Percentiles rank a stretch among this genome's conserved stretches.
Evolutionary conservation across 108 stramenopile species (phyloP).

Genomic region (Pseudonitzschia multiseries): DNA sequence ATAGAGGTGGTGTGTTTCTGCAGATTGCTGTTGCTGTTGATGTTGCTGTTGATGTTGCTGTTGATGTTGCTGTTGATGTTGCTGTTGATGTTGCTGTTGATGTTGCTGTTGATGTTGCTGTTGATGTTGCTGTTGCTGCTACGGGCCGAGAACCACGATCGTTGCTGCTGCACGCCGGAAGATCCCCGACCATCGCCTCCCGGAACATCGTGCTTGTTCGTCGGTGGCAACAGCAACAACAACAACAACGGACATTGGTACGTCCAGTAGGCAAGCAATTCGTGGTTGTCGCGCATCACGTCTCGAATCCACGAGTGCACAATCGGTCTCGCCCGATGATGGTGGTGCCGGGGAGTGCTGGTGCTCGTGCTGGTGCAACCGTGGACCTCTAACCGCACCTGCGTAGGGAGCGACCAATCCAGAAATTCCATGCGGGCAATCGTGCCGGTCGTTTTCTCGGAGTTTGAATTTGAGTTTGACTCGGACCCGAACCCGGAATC

Average conservation of each 20-base stretch:
- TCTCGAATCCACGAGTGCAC: not conserved
- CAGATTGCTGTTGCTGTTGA: not conserved
- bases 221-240: no score
- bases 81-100: not conserved
- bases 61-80: not conserved
- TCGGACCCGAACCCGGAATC: no score
- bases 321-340: not conserved
- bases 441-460: not conserved
- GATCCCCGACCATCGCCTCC: not conserved
- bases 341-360: not conserved
- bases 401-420: constrained; percentile 10
- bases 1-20: not conserved
- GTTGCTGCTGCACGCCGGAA: not conserved
- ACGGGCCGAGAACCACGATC: not conserved
- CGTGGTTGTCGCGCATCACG: not conserved
- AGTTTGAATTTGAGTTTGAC: no score
- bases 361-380: no score
- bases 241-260: not conserved
- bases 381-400: constrained; percentile 3
- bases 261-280: constrained; percentile 4
- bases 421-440: constrained; percentile 18
- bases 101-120: not conserved
- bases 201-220: not conserved
- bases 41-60: not conserved
- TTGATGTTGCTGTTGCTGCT: not conserved